phyloP scores from a whole-genome alignment of 176 grass and related monocot genomes.

The Triticum turgidum region DNA sequence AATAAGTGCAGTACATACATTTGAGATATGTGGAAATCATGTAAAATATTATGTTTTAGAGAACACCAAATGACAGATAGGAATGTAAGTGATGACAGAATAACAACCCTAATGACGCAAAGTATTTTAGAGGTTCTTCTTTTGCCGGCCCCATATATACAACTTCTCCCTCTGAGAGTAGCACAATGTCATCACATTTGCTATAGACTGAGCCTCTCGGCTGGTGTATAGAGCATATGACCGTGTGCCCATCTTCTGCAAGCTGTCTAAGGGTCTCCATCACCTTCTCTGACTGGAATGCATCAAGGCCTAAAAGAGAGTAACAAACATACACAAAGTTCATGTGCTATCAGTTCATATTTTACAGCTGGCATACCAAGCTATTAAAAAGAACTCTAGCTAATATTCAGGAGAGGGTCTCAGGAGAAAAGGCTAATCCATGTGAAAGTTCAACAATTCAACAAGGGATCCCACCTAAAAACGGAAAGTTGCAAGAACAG shows the following conservation, averaged over 20 bases:
- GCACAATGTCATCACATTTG: slow-evolving; percentile 96
- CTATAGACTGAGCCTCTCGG: slow-evolving; percentile 88
- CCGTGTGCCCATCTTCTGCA: slow-evolving; percentile 88
- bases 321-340: neutral
- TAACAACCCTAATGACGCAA: slow-evolving; percentile 73
- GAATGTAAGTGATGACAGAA: slow-evolving; percentile 7
- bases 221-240: slow-evolving; percentile 97
- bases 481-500: neutral
- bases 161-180: slow-evolving; percentile 80
- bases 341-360: neutral
- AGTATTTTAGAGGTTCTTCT: slow-evolving; percentile 82
- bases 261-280: slow-evolving; percentile 96
- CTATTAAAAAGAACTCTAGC: neutral
- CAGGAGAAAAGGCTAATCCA: neutral
- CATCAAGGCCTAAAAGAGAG: slow-evolving; percentile 75
- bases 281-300: slow-evolving; percentile 98
- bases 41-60: neutral
- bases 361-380: neutral
- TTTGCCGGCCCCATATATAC: slow-evolving; percentile 87
- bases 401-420: neutral
- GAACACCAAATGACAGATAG: neutral
- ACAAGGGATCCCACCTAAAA: neutral
- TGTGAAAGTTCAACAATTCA: neutral
- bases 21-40: slow-evolving; percentile 19
- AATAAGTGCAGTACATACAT: neutral